Evolutionary conservation across 2,329 filamentous ascomycete species (phyloP).

Genomic region (Zalaria obscura): DNA sequence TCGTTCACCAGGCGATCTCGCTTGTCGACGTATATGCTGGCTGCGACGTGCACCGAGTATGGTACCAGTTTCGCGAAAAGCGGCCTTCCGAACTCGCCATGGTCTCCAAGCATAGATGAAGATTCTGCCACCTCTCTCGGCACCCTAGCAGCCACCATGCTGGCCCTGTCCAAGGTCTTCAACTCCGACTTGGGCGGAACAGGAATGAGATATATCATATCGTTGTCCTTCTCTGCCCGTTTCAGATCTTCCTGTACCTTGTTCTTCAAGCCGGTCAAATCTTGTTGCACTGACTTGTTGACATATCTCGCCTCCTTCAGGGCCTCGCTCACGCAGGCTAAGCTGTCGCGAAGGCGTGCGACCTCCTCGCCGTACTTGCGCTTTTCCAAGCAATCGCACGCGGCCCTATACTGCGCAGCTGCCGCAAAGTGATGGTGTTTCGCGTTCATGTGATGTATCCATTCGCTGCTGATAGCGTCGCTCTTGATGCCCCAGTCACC

Average conservation of each 20-base stretch:
- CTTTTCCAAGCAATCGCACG: conserved; percentile 85
- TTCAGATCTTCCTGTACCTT: conserved; percentile 79
- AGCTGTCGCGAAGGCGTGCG: conserved; percentile 67
- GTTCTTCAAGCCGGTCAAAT: conserved; percentile 70
- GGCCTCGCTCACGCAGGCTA: conserved; percentile 71
- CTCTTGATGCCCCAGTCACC: conserved; percentile 80
- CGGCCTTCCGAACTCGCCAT: conserved; percentile 66
- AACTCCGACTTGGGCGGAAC: conserved; percentile 84
- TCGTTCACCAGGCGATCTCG: conserved; percentile 83
- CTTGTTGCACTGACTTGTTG: conserved; percentile 66
- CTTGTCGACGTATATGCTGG: conserved; percentile 87
- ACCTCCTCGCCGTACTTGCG: conserved; percentile 91
- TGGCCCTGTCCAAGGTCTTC: conserved; percentile 69
- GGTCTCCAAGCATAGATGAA: conserved; percentile 64
- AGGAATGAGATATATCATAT: conserved; percentile 77
- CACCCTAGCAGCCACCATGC: conserved; percentile 69
- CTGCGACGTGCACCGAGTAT: conserved; percentile 87
- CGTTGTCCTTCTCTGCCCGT: conserved; percentile 88
- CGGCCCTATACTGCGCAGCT: conserved; percentile 83
- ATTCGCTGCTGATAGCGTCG: conserved; percentile 77
- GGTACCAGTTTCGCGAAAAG: conserved; percentile 87
- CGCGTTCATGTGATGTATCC: conserved; percentile 95
- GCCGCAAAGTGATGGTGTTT: conserved; percentile 97
- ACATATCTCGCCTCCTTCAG: conserved; percentile 74
- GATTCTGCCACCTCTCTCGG: conserved; percentile 74